Evolutionary conservation across 768 basidiomycete species (phyloP), one percentile per base, ranked within the genome.

Genomic region (Austroboletus eburneus): DNA sequence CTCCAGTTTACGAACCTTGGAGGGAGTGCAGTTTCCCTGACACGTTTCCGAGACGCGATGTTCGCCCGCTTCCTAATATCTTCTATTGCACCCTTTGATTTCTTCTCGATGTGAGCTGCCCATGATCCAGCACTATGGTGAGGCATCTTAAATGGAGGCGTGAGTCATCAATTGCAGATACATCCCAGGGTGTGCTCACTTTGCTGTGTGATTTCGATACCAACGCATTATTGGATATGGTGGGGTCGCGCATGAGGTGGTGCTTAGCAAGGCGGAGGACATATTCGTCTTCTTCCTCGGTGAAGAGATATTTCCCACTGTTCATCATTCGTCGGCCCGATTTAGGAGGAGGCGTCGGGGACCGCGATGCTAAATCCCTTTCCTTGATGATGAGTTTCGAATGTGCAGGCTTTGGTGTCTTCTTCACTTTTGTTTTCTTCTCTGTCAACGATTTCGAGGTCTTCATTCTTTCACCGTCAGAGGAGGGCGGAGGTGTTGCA

Each of bases 111-210:
- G 39, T 73, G 70, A n/a, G 56, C 58, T 25, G 44, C 52, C 83
- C 83, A 87, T 13, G 82, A 83, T 8, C 27, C 57, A 5, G 54
- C 12, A 3, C 71, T 55, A 58, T 87, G 86, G 52, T 81, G 76
- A 22, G 81, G 77, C 69, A 87, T 70, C 86, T 87, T 46, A 10
- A 35, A 30, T n/a, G 9, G 7, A 20, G 23, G 25, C 4, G n/a
- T 54, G 8, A 54, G 33, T n/a, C n/a, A 32, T 35, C 9, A 9
- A 39, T 14, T 12, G 27, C 16, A 34, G 7, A 12, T 21, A 14
- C 29, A 29, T 30, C 14, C 40, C 7, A 16, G 1, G 10, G n/a
- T 18, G 34, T 18, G 37, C 64, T 24, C 43, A 80, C 84, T 70
- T 81, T 80, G 39, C 58, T 50, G 48, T 72, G 52, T 13, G 83